Evolutionary conservation across 164 flowering plant species (phyloP), one percentile per base, ranked within the genome.

Genomic region (Umbellularia californica): DNA sequence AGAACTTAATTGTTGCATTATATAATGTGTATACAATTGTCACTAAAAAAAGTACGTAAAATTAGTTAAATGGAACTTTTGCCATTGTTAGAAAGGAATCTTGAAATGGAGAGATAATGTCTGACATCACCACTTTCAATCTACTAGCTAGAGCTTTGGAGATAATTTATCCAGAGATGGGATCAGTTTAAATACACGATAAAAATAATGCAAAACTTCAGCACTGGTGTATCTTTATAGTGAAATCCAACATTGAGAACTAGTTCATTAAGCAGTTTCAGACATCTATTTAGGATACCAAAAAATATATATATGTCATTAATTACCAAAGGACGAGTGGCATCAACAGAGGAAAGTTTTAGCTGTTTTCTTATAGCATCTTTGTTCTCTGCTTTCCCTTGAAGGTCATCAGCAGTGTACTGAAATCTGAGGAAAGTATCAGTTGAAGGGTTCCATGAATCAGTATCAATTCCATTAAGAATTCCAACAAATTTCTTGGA

Each of bases 391-490:
- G 75, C 81, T 83, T 95, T 95, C 60, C 96, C 99, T 73, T 86
- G 85, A 77, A 92, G 85, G 83, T 95, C 95, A 82, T 81, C 84
- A 58, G 91, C 87, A 83, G 14, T 89, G 77, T 88, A 95, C 79
- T 93, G 99, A 47, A 88, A 88, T 81, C 85, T 82, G 33, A 93
- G 88, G 80, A 82, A 84, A 68, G 80, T 47, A 84, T 93, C 98
- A 58, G 90, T 83, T 4, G 91, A 86, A 74, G 99, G 99, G 78
- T 95, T 89, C 99, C 99, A 95, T 72, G 87, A 79, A 83, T 91
- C 98, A 58, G 91, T 82, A 77, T 95, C 99, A 72, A 95, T 93
- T 66, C 99, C 99, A 87, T 95, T 95, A 12, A 93, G 88, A 78
- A 95, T 86, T 71, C 99, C 99, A 62, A 87, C 75, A 77, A 95